Evolutionary conservation across 2,329 filamentous ascomycete species (phyloP), one percentile per base, ranked within the genome.

Genomic region (Diaporthe capsici): DNA sequence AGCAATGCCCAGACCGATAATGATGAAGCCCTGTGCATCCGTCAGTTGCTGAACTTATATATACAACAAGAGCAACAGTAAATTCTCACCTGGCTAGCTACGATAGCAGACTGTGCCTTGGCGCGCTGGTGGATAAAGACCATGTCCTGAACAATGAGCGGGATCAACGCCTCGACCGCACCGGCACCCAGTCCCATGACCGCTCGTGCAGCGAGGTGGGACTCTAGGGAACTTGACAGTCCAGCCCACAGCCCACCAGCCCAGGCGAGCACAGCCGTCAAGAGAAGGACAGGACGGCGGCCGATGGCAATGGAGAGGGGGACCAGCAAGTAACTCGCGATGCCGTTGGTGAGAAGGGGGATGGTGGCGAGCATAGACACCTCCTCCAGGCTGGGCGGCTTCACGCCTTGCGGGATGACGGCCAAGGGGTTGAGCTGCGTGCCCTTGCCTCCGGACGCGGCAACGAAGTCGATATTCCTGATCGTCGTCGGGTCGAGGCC

Each of bases 41-140:
- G 49, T 72, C 39, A 72, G 58, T 55, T 3, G 1, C 3, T 22
- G 2, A 42, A 12, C 7, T 12, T 51, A 3, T 12, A 57, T n/a
- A n/a, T 7, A 3, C 1, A 42, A 9, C n/a, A 4, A 10, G 20
- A 10, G 34, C 28, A 15, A n/a, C 17, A 61, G n/a, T 28, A 3
- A 9, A 3, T 53, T 7, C 76, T 67, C 44, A 79, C 75, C 75
- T 80, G 80, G n/a, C 75, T 77, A 20, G 78, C 76, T 20, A 82
- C 78, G 28, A 84, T 78, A 8, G 80, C 78, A 13, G 83, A 81
- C 53, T 84, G 80, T 15, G 81, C 83, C 71, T 79, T 79, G 76
- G 83, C 83, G 5, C 84, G 81, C 79, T 85, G 80, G 72, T 85
- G 84, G 25, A 85, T 81, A 44, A 85, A 85, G 58, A 84, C 81